A percentile compares a stretch with the other conserved stretches of the same genome.
Conservation (phyloP, 2,329 filamentous ascomycete genomes). For the Volutella citrinella region DNA sequence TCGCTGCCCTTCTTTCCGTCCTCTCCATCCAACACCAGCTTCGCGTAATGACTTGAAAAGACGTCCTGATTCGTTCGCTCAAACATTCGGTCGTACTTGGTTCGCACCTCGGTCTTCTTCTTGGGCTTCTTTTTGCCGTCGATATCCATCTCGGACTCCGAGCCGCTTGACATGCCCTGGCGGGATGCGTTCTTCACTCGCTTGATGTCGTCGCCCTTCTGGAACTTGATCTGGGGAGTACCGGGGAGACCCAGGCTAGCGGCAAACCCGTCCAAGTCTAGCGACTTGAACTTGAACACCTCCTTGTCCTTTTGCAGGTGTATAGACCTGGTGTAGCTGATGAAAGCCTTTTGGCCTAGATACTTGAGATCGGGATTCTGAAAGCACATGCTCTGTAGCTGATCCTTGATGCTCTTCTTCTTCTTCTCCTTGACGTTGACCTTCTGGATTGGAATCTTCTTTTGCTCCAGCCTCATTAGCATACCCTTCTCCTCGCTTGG, state of each 20-base stretch:
- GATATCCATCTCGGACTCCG: slow-evolving; percentile 55
- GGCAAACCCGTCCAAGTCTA: slow-evolving; percentile 84
- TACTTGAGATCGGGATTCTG: slow-evolving; percentile 93
- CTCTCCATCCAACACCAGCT: slow-evolving; percentile 66
- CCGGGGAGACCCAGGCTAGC: slow-evolving; percentile 84
- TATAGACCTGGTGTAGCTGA: slow-evolving; percentile 82
- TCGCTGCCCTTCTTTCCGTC: slow-evolving; percentile 51
- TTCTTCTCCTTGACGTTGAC: slow-evolving; percentile 89
- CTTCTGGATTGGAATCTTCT: slow-evolving; percentile 83
- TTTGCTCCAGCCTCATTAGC: slow-evolving; percentile 77
- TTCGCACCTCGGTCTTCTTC: slow-evolving; percentile 73
- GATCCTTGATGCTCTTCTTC: slow-evolving; percentile 78
- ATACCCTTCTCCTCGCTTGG: slow-evolving; percentile 93
- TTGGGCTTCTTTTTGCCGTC: slow-evolving; percentile 50
- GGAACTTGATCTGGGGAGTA: slow-evolving; percentile 87
- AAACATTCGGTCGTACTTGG: slow-evolving; percentile 98
- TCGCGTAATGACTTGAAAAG: slow-evolving; percentile 88
- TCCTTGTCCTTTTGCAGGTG: slow-evolving; percentile 90
- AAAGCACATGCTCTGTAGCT: slow-evolving; percentile 93
- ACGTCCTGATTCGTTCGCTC: slow-evolving; percentile 95
- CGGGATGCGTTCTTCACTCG: slow-evolving; percentile 82
- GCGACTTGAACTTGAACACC: slow-evolving; percentile 78
- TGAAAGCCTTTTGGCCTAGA: slow-evolving; percentile 91
- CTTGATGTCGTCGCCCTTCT: slow-evolving; percentile 86
- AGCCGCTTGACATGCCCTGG: slow-evolving; percentile 60